Evolutionary conservation across 768 basidiomycete genomes (phyloP), one percentile per base, ranked within the genome.

Genomic region (Mycena crocata): DNA sequence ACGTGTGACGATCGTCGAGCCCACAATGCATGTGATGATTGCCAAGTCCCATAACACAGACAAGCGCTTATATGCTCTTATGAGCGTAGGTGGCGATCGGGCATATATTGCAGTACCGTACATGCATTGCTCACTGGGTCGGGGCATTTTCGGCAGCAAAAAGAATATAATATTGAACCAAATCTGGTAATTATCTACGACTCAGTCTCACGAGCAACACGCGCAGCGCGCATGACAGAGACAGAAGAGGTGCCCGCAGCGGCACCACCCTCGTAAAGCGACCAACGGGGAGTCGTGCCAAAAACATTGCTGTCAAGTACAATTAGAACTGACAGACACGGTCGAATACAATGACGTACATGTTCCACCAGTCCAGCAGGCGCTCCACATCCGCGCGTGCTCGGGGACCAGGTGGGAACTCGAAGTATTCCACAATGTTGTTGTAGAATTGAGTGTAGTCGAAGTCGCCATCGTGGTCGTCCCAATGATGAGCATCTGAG

Each of bases 401-500:
- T 2, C 48, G 26, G 4, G 69, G 66, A 2, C 69, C 66, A 8
- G 71, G 66, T 7, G 64, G 40, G 19, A 31, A 26, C 45, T 73
- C 67, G 21, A 73, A 71, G 30, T 51, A 66, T 37, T 71, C 57
- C 3, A 73, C 39, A 3, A 71, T 57, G 19, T 66, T 71, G 24
- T 73, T 67, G 57, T 66, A 73, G 42, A 71, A 69, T 0, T 31
- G 5, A 5, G 32, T 32, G 30, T 71, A 73, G 31, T 71, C 57
- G 40, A 71, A 73, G 15, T 45, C 19, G 13, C 67, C 72, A 23
- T 73, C 62, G 7, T 45, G 17, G 3, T 52, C 51, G 1, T 62
- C 45, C 71, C 71, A 72, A 2, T 59, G 60, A n/a, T 26, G 26
- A 1, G 48, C 10, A 50, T 51, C 64, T 0, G 71, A 72, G 14